phyloP scores from a whole-genome alignment of 2,329 filamentous ascomycete genomes.

The Fusarium miscanthi region DNA sequence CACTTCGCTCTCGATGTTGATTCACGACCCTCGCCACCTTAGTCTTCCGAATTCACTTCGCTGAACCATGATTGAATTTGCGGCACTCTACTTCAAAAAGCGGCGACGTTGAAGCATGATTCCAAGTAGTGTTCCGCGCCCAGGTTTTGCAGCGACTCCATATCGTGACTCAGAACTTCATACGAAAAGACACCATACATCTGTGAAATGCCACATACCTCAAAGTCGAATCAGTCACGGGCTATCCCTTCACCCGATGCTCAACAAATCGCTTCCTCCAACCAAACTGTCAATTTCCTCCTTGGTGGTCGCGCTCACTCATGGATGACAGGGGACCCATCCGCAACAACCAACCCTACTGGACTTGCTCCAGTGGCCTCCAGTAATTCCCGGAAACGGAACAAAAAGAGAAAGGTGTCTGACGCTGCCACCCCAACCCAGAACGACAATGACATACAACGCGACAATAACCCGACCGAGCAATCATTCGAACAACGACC shows the following conservation, averaged over 20 bases:
- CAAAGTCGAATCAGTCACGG: slow-evolving; percentile 30
- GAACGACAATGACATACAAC: slow-evolving; percentile 26
- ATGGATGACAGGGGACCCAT: slow-evolving; percentile 43
- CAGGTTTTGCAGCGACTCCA: not conserved
- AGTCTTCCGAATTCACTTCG: slow-evolving; percentile 4
- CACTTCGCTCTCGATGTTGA: slow-evolving; percentile 1
- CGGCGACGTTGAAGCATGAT: slow-evolving; percentile 43
- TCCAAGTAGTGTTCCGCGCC: slow-evolving; percentile 24
- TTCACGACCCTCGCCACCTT: slow-evolving; percentile 4
- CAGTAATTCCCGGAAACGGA: slow-evolving; percentile 38
- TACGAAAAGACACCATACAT: slow-evolving; percentile 7
- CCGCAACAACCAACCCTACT: slow-evolving; percentile 18
- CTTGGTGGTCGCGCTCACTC: slow-evolving; percentile 50
- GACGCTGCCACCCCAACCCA: slow-evolving; percentile 12
- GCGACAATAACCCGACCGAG: slow-evolving; percentile 6
- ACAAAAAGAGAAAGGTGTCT: slow-evolving; percentile 23
- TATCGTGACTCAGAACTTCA: slow-evolving; percentile 13
- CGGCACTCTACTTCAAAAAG: slow-evolving; percentile 38
- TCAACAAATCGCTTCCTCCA: slow-evolving; percentile 52
- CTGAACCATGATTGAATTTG: slow-evolving; percentile 38
- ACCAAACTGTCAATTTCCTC: slow-evolving; percentile 55
- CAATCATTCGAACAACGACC: slow-evolving; percentile 21
- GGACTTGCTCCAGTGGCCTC: slow-evolving; percentile 14
- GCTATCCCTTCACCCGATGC: slow-evolving; percentile 25
- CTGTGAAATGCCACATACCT: slow-evolving; percentile 43